Conservation (phyloP, 805 yeast species). For the Metschnikowia gruessii region DNA sequence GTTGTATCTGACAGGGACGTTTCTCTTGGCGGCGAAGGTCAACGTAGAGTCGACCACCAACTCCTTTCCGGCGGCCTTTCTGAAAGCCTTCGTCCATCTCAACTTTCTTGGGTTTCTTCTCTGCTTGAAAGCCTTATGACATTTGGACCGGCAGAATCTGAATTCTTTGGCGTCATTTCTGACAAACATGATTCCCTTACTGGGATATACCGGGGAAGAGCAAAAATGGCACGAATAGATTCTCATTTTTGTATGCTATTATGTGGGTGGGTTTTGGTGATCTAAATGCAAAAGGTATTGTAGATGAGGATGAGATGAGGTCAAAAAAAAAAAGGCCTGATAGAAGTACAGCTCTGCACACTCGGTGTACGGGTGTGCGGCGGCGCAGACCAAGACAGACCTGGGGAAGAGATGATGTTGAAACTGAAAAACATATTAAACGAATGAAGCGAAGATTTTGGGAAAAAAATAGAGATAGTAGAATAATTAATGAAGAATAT, state of each 20-base stretch:
- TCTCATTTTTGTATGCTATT: slow-evolving; percentile 54
- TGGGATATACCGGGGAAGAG: slow-evolving; percentile 84
- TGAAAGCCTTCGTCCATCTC: slow-evolving; percentile 98
- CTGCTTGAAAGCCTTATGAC: slow-evolving; percentile 96
- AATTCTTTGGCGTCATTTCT: slow-evolving; percentile 98
- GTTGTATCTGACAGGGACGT: slow-evolving; percentile 96
- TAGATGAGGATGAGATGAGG: slow-evolving; percentile 18
- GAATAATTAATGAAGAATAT: too few relatives aligned
- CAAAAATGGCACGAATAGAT: slow-evolving; percentile 92
- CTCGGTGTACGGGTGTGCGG: slow-evolving; percentile 22
- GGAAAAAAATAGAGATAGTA: neutral
- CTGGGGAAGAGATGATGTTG: slow-evolving; percentile 4
- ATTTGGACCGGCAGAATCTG: slow-evolving; percentile 95
- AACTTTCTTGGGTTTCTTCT: slow-evolving; percentile 98
- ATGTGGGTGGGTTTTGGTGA: slow-evolving; percentile 5
- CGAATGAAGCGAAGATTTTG: too few relatives aligned
- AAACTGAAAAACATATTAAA: too few relatives aligned
- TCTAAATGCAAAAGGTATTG: slow-evolving; percentile 7
- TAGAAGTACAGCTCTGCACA: slow-evolving; percentile 1
- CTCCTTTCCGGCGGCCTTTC: slow-evolving; percentile 99
- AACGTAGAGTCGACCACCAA: slow-evolving; percentile 95
- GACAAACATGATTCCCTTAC: slow-evolving; percentile 96
- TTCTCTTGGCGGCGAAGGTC: slow-evolving; percentile 95
- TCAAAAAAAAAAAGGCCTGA: slow-evolving; percentile 11
- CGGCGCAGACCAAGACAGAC: neutral